A percentile compares a stretch with the other conserved stretches of the same genome.
These are phyloP conservation scores for Acanthamoeba sp. DNA, from an alignment of 208 protist species.

Conservation along the genomic window DNA sequence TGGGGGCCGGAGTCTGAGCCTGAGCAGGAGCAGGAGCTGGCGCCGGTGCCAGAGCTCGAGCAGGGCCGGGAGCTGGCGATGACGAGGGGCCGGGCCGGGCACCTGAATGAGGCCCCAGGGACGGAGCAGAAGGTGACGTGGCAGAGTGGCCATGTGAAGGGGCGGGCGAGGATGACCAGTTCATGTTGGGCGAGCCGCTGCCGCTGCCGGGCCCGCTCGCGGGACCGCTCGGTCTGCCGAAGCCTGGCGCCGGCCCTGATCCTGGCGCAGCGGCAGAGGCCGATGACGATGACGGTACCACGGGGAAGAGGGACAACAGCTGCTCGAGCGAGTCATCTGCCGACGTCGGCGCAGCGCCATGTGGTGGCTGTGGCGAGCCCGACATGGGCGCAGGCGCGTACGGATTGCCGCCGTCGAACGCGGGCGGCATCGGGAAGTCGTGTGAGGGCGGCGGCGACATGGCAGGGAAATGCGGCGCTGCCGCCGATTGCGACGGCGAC, in stretches of 20 bases:
- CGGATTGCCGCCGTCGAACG: no score
- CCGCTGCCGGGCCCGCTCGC: no score
- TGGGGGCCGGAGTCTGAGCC: background rate
- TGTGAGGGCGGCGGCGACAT: no score
- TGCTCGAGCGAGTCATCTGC: background rate
- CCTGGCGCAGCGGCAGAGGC: background rate
- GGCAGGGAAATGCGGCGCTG: no score
- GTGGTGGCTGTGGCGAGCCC: background rate
- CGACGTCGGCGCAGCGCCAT: no score
- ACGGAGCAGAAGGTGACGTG: no score
- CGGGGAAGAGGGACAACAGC: constrained; percentile 7
- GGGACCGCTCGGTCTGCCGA: background rate
- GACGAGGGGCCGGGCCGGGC: no score
- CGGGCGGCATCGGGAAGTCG: no score
- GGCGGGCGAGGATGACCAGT: background rate
- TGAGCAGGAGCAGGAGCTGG: background rate
- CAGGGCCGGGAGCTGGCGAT: no score
- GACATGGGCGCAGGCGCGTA: no score
- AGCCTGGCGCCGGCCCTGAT: background rate
- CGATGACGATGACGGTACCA: background rate
- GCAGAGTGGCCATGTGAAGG: no score
- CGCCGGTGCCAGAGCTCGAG: background rate
- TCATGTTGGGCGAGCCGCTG: background rate
- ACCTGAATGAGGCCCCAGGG: no score
- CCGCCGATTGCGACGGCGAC: background rate